Evolutionary conservation across 139 green algal genomes (phyloP), one percentile per base, ranked within the genome.

Genomic region (Desmodesmus armatus): DNA sequence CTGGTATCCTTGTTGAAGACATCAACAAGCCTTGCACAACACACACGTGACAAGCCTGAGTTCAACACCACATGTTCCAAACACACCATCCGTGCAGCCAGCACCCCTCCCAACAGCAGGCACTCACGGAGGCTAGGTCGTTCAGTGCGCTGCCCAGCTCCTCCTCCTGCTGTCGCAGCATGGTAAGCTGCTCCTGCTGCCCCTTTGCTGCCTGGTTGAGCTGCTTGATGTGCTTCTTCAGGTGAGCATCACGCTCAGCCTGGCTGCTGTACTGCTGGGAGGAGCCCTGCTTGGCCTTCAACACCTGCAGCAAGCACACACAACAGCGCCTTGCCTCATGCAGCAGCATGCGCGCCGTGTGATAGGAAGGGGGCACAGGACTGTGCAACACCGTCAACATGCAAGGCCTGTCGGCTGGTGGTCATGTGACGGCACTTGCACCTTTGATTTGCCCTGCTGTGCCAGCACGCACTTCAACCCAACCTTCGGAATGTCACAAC

Each of bases 161-260:
- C 11, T 53, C 65, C 73, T 85, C 79, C 11, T 40, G 58, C 72
- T 81, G 70, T 58, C 66, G 41, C 39, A 82, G 27, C 47, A 88
- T 60, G 43, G 87, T 71, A 40, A 87, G 49, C 78, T 84, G 82
- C 88, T 89, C 69, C 15, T 73, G 63, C 82, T 89, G 85, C 78
- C 60, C 31, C 43, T 55, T 31, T 60, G 29, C 29, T 27, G 70
- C 78, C 29, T 58, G 35, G 37, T 76, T 21, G 5, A 78, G 63
- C 41, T 80, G 73, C 19, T n/a, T 65, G 7, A 81, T 35, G 47
- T 77, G 62, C 7, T 44, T 19, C 4, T 49, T 73, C 44, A 88
- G 74, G 76, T 83, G 63, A 15, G 43, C 41, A 39, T 88, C 84
- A 19, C 84, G 84, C 66, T 88, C 76, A 62, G 31, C 76, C 44